These are phyloP conservation scores for Colletotrichum sp. DNA, from an alignment of 2,329 filamentous ascomycete species.

Conservation along the genomic window DNA sequence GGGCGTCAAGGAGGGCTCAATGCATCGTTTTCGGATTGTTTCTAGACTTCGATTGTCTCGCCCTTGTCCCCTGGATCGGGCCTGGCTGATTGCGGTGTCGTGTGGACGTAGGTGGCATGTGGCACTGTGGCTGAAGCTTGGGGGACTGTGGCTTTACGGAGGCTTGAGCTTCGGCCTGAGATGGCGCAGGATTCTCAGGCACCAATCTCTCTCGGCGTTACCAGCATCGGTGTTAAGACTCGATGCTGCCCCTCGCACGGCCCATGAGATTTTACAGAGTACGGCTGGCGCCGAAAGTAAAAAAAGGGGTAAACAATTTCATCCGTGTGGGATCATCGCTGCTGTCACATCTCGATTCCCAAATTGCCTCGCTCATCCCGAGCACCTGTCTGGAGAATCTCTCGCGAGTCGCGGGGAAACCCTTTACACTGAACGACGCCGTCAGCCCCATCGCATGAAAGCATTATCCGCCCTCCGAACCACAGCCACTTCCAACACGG, in stretches of 20 bases:
- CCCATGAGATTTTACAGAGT: neutral
- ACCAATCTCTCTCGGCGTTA: neutral
- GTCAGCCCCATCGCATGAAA: neutral
- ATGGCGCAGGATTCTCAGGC: neutral
- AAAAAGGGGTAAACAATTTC: conserved; percentile 1
- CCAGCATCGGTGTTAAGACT: neutral
- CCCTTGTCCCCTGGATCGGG: neutral
- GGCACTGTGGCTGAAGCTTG: conserved; percentile 19
- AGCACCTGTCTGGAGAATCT: neutral
- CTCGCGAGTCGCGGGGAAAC: neutral
- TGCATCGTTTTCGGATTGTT: conserved; percentile 18
- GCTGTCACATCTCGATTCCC: neutral
- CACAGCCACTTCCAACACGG: neutral
- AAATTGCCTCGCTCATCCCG: neutral
- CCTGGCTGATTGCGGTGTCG: conserved; percentile 17
- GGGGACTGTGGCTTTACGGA: neutral
- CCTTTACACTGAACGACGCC: neutral
- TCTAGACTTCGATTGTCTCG: neutral
- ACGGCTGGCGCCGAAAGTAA: conserved; percentile 5
- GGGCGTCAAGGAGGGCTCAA: conserved; percentile 9
- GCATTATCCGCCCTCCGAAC: neutral
- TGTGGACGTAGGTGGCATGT: conserved; percentile 15
- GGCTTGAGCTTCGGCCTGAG: neutral
- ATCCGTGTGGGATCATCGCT: neutral
- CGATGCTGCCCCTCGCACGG: neutral